phyloP scores from a whole-genome alignment of 306 rosid species.

The Medicago arabica region DNA sequence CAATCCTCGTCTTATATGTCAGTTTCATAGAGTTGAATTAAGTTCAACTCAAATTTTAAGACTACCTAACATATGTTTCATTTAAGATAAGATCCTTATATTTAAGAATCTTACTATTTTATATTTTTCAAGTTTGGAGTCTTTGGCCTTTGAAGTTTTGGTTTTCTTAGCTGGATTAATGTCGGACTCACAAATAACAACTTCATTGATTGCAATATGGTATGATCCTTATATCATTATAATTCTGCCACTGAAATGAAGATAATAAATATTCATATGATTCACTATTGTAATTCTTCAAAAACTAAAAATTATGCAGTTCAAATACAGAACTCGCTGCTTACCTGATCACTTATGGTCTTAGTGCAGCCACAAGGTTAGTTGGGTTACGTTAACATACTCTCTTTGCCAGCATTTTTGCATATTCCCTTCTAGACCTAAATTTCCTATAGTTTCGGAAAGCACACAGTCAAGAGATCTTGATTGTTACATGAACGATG shows the following conservation, averaged over 20 bases:
- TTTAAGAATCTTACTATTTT: conserved; percentile 28
- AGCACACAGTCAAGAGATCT: background rate
- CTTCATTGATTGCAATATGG: conserved; percentile 90
- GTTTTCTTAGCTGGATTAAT: conserved; percentile 79
- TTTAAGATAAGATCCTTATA: background rate
- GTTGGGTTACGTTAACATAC: conserved; percentile 20
- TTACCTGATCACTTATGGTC: conserved; percentile 74
- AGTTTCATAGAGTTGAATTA: no score
- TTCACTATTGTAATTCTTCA: conserved; percentile 1
- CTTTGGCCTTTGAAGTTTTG: conserved; percentile 86
- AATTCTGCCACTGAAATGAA: background rate
- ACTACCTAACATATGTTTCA: no score
- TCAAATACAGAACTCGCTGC: conserved; percentile 71
- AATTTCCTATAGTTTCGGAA: no score
- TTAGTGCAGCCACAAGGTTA: conserved; percentile 84
- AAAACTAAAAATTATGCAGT: conserved; percentile 44
- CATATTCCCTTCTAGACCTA: no score
- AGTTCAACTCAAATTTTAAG: no score
- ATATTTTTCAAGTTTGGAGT: conserved; percentile 73
- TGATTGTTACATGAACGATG: background rate
- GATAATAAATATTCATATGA: background rate
- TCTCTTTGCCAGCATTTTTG: no score
- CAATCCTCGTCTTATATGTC: no score
- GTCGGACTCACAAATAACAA: conserved; percentile 66
- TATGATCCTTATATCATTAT: conserved; percentile 41